phyloP scores from a whole-genome alignment of 257 asterid species.

The Striga asiatica region DNA sequence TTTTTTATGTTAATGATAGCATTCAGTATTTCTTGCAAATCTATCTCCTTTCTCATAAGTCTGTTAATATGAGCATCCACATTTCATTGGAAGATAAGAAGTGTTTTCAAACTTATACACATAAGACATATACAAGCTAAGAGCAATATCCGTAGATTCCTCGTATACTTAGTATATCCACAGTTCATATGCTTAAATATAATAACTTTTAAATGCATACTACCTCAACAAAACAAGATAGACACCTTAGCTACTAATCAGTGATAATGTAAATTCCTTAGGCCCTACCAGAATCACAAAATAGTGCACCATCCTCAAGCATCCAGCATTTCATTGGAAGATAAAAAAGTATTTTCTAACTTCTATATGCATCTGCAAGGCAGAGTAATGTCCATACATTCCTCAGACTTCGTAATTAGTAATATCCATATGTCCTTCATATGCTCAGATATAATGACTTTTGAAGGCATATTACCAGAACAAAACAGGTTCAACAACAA shows the following conservation, averaged over 20 bases:
- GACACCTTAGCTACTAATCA: not conserved
- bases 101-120: not conserved
- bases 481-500: not conserved
- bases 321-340: no score
- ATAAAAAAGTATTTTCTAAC: no score
- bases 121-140: not conserved
- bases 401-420: no score
- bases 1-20: not conserved
- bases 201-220: not conserved
- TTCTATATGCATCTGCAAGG: no score
- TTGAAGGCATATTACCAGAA: not conserved
- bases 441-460: not conserved
- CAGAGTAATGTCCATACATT: no score
- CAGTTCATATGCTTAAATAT: no score
- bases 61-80: not conserved
- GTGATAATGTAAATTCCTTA: no score
- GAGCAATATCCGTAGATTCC: not conserved
- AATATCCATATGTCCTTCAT: not conserved
- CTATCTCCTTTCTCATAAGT: not conserved
- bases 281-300: not conserved
- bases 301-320: not conserved
- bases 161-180: not conserved
- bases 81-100: not conserved
- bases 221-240: not conserved
- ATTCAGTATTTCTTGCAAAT: not conserved